Percentiles rank a stretch among this genome's conserved stretches.
phyloP scores from a whole-genome alignment of 805 yeast species.

The Yarrowia osloensis region DNA sequence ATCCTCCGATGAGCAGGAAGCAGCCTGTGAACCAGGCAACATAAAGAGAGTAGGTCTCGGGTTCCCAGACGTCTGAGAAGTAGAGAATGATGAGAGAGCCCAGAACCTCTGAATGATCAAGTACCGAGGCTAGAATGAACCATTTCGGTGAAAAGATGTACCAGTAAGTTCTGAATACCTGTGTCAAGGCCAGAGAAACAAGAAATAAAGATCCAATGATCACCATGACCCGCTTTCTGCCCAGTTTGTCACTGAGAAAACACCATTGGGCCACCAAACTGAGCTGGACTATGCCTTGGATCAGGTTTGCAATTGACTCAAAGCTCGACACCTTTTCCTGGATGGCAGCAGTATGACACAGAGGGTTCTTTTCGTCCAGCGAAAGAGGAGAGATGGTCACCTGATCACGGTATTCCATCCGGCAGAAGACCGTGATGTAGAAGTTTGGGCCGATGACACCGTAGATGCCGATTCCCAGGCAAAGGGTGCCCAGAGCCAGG shows the following conservation, averaged over 20 bases:
- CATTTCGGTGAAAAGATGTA: background rate
- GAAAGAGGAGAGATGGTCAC: background rate
- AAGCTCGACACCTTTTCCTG: conserved; percentile 21
- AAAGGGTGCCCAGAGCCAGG: conserved; percentile 4
- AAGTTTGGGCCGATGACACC: conserved; percentile 26
- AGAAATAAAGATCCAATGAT: background rate
- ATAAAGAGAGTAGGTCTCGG: background rate
- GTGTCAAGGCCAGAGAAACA: background rate
- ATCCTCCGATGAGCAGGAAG: conserved; percentile 11
- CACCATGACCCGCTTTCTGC: conserved; percentile 1
- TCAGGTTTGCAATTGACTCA: background rate
- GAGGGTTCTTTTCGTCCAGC: conserved; percentile 25
- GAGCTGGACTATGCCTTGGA: conserved; percentile 20
- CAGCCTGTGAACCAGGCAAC: conserved; percentile 22
- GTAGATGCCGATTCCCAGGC: conserved; percentile 17
- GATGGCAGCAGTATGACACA: conserved; percentile 8
- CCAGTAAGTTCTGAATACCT: conserved; percentile 7
- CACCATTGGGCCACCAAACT: conserved; percentile 25
- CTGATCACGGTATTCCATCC: conserved; percentile 1
- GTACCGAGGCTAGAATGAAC: conserved; percentile 1
- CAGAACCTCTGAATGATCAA: conserved; percentile 4
- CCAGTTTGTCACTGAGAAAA: conserved; percentile 5
- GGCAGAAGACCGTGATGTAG: conserved; percentile 12
- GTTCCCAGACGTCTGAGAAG: conserved; percentile 17
- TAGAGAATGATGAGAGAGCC: conserved; percentile 22